These are phyloP conservation scores for Ligustrum vulgare DNA, from an alignment of 257 asterid species.

Conservation along the genomic window DNA sequence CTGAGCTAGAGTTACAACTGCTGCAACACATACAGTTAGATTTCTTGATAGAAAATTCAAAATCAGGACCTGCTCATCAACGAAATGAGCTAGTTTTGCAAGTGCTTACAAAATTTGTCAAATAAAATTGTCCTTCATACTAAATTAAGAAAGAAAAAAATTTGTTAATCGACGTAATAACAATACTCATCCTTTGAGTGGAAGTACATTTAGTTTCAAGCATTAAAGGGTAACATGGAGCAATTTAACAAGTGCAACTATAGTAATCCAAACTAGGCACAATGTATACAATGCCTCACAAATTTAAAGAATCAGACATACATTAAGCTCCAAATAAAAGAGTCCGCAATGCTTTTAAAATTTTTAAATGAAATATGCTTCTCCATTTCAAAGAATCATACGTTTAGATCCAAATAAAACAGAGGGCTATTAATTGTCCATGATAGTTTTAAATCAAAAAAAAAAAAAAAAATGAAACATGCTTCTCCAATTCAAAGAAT, in stretches of 20 bases:
- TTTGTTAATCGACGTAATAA: background rate
- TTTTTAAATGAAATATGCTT: background rate
- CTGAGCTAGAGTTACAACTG: no score
- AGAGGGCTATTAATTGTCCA: background rate
- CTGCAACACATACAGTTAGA: no score
- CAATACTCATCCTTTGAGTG: background rate
- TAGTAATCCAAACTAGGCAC: background rate
- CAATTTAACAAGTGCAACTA: background rate
- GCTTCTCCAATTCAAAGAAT: constrained; percentile 8
- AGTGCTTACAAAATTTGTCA: no score
- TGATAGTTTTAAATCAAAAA: no score
- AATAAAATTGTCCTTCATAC: background rate
- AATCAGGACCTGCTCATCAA: no score
- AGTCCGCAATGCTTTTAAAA: background rate
- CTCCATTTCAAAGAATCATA: constrained; percentile 3
- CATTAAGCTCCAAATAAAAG: background rate
- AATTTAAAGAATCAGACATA: background rate
- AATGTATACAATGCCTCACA: background rate
- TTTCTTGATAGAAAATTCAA: no score
- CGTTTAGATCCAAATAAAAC: background rate
- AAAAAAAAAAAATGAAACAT: background rate
- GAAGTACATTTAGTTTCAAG: background rate
- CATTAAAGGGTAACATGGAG: background rate
- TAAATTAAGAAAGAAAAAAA: background rate
- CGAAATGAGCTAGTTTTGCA: no score